Evolutionary conservation across 1,284 basidiomycete genomes (phyloP), one percentile per base, ranked within the genome.

Genomic region (Ustilago nuda): DNA sequence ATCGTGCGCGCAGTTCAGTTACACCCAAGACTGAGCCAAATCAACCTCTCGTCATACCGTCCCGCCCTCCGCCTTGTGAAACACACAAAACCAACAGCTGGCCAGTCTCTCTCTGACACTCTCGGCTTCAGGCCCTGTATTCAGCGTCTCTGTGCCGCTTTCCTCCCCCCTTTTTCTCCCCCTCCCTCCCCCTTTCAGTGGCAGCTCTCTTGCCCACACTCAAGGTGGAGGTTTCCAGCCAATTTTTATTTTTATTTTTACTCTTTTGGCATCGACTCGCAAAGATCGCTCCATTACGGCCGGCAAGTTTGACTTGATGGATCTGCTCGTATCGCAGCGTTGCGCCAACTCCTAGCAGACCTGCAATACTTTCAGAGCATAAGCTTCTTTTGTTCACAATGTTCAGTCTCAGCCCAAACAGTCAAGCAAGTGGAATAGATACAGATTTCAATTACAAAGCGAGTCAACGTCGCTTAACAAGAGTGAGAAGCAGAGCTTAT

Each of bases 361-460:
- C 23, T 27, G 3, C 23, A 3, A 27, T 27, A 27, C 23, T 27
- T 27, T 3, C 23, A 27, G 23, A 27, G 23, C 23, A 27, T 27
- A 27, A 27, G 23, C 23, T 27, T 27, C 23, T 27, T 27, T 27
- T 27, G 23, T 27, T 27, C 23, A 27, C 23, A 27, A 27, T 3
- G 23, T 27, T 27, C 23, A 27, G 23, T 27, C 23, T 27, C 23
- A 27, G 23, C n/a, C n/a, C 11, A 19, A 17, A 45, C 7, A 15
- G 36, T 23, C 11, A 33, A 8, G 7, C 27, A 8, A 15, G 32
- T 2, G 43, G 11, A 46, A 43, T 23, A 46, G 30, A 58, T 45
- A 45, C 27, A 30, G 33, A 13, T 48, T 65, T 56, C 56, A 48
- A 57, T 65, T 65, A 59, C 63, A 65, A 65, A 52, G 61, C 37